phyloP scores from a whole-genome alignment of 352 stramenopile species.

The Globisporangium nagaii region DNA sequence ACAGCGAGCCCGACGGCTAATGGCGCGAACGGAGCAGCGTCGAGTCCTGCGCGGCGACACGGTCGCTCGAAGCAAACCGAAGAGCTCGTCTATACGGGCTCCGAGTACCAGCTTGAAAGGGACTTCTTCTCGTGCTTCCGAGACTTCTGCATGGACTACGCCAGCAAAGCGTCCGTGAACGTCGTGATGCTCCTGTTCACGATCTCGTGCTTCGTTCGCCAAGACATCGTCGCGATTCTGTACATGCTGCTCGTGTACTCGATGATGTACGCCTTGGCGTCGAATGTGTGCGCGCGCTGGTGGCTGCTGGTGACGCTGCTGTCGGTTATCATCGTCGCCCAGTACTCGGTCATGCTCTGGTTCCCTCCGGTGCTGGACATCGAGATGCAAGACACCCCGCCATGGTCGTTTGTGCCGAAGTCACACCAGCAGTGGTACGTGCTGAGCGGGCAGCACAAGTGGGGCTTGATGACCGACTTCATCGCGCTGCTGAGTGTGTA shows the following conservation, averaged over 20 bases:
- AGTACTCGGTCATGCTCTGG: constrained; percentile 75
- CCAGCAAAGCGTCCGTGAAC: constrained; percentile 71
- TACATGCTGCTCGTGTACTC: constrained; percentile 78
- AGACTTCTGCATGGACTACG: constrained; percentile 65
- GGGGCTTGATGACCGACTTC: constrained; percentile 74
- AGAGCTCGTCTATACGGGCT: not conserved
- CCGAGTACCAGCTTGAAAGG: constrained; percentile 17
- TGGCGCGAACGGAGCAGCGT: not conserved
- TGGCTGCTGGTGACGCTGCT: constrained; percentile 50
- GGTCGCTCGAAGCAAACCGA: not conserved
- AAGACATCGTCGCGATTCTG: constrained; percentile 65
- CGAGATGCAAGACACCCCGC: constrained; percentile 50
- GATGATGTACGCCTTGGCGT: constrained; percentile 71
- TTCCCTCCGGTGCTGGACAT: constrained; percentile 49
- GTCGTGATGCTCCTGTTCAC: constrained; percentile 71
- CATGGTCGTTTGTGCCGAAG: constrained; percentile 49
- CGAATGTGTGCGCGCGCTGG: constrained; percentile 49
- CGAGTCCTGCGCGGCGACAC: not conserved
- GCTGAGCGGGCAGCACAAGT: constrained; percentile 69
- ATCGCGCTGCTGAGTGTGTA: constrained; percentile 61
- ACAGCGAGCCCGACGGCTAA: not conserved
- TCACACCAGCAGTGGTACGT: constrained; percentile 64
- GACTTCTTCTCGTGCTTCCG: constrained; percentile 66
- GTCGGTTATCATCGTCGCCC: constrained; percentile 56
- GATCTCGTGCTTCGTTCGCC: constrained; percentile 74